Base-by-base conservation (phyloP, 1,284 basidiomycete species). In the Dichomitus squalens region DNA sequence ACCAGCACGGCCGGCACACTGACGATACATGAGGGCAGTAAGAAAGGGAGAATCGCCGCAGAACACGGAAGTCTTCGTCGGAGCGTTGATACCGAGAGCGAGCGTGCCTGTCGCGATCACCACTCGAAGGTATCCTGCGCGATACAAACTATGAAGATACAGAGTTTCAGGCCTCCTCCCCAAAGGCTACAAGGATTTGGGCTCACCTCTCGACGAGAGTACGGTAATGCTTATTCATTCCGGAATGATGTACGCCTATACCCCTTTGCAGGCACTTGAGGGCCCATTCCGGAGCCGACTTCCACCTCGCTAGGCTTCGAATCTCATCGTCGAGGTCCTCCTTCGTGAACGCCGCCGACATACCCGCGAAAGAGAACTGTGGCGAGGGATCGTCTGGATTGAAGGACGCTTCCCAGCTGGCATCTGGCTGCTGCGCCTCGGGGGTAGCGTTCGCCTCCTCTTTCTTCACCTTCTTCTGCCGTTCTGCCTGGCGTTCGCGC, bases 31-130 rank as follows among this genome's bases (percentile, higher is more conserved):
- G 12, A 89, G 75, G 0, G 87, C 83, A 4, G 86, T 88, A 40
- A 90, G 66, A 65, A 65, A 85, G 5, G 86, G 82, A 0, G 86
- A 88, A 69, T 90, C 87, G 0, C 84, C 87, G 55, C 80, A 83
- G 66, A 90, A 90, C 8, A 89, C 78, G 1, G 81, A 76, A 0
- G 87, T 86, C 63, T 80, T 87, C 0, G 85, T 79, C 0, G 87
- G 87, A 0, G 86, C 87, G 64, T 90, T 90, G 68, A 90, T 90
- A 57, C 88, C 88, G 9, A 90, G 73, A 2, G 88, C 87, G 51
- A 90, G 73, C 4, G 87, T 87, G 11, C 82, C 80, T 43, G 87
- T 89, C 7, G 86, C 80, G 58, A 90, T 82, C 31, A 90, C 76
- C 7, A 90, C 82, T 27, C 83, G 79, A 49, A 90, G 63, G 60